Conservation (phyloP, 2,329 filamentous ascomycete genomes). For the Epichloe elymi region DNA sequence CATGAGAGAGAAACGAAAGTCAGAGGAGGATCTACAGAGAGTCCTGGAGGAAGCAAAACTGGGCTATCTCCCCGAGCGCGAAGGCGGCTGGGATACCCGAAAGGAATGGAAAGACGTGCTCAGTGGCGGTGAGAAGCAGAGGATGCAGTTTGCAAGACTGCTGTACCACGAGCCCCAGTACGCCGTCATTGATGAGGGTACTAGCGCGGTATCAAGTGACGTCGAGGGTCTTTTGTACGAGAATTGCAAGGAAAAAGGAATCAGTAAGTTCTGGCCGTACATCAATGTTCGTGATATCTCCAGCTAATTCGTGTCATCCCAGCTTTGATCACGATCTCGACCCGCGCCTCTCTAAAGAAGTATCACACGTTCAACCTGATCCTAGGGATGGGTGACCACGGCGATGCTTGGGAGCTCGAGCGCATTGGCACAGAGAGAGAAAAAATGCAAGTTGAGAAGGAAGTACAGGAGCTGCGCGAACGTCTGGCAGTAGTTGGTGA, state of each 20-base stretch:
- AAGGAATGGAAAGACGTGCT: conserved; percentile 99
- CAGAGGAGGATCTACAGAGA: conserved; percentile 63
- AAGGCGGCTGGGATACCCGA: conserved; percentile 91
- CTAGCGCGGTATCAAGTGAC: conserved; percentile 83
- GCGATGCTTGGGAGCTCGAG: conserved; percentile 86
- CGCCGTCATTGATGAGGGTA: conserved; percentile 91
- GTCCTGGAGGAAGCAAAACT: conserved; percentile 74
- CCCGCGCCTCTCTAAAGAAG: conserved; percentile 83
- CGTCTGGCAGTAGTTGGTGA: conserved; percentile 67
- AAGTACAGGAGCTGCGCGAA: conserved; percentile 73
- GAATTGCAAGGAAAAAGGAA: conserved; percentile 80
- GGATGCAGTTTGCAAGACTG: conserved; percentile 79
- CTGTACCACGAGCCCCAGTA: conserved; percentile 93
- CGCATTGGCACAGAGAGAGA: conserved; percentile 80
- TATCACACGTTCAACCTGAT: conserved; percentile 89
- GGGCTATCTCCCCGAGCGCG: conserved; percentile 79
- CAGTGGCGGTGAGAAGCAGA: conserved; percentile 94
- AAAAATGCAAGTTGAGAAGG: conserved; percentile 91
- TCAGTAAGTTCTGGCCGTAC: conserved; percentile 49
- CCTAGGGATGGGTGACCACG: conserved; percentile 66
- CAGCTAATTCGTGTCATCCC: conserved; percentile 7
- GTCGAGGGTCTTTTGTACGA: conserved; percentile 93
- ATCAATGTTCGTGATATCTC: background rate
- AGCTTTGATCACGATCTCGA: conserved; percentile 92
- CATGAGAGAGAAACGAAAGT: conserved; percentile 70